phyloP scores from a whole-genome alignment of 305 asterid genomes.

The Withania somnifera region DNA sequence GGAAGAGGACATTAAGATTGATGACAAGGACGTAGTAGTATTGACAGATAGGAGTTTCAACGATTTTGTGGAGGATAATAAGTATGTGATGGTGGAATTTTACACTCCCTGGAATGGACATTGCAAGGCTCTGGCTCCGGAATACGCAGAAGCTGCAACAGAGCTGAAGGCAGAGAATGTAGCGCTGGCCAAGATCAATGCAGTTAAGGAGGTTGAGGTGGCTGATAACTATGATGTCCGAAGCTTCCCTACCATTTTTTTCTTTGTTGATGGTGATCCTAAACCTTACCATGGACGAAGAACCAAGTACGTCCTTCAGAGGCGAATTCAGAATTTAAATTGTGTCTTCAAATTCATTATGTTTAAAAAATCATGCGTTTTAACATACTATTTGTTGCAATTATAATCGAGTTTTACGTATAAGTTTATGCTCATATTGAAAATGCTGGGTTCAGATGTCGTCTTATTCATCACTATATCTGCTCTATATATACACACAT shows the following conservation, averaged over 20 bases:
- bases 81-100: conserved; percentile 72
- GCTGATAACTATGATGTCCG: conserved; percentile 62
- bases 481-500: neutral
- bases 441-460: neutral
- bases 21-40: conserved; percentile 59
- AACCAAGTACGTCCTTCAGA: conserved; percentile 38
- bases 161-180: conserved; percentile 47
- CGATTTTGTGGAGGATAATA: conserved; percentile 42
- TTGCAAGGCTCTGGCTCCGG: conserved; percentile 62
- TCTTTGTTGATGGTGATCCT: conserved; percentile 69
- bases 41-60: conserved; percentile 53
- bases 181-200: conserved; percentile 70
- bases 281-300: conserved; percentile 53
- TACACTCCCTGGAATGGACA: conserved; percentile 93
- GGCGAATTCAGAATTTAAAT: neutral
- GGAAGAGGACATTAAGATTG: conserved; percentile 32
- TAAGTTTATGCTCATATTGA: neutral
- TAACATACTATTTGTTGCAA: neutral
- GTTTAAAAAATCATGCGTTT: too few species aligned
- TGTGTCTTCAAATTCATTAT: neutral
- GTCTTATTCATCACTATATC: neutral
- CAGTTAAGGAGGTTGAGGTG: conserved; percentile 44
- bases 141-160: conserved; percentile 74
- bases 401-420: neutral
- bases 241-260: conserved; percentile 61